A percentile compares a stretch with the other conserved stretches of the same genome.
Conservation (phyloP, 73 alveolate genomes). For the Diophrys sp. region DNA sequence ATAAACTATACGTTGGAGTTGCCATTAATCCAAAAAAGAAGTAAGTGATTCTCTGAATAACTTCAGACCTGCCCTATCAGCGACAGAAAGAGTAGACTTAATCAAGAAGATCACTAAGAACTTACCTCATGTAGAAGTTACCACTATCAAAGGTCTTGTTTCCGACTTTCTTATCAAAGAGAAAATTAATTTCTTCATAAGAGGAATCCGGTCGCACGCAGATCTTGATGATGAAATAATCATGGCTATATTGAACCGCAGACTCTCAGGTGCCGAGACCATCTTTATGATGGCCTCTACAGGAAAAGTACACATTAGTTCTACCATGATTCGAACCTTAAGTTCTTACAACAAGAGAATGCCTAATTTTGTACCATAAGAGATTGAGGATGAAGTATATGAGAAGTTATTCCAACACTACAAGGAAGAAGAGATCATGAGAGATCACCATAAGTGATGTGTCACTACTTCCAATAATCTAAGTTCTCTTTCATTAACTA, state of each 20-base stretch:
- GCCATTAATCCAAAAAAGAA: conserved; percentile 7
- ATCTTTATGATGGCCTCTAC: conserved; percentile 41
- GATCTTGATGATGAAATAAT: conserved; percentile 48
- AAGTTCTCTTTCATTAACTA: not conserved
- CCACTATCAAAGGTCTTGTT: conserved; percentile 28
- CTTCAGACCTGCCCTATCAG: conserved; percentile 40
- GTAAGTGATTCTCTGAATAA: too few species aligned
- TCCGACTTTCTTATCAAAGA: conserved; percentile 28
- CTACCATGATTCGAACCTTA: conserved; percentile 45
- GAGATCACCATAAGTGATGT: not conserved
- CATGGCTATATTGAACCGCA: conserved; percentile 38
- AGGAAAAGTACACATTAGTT: conserved; percentile 39
- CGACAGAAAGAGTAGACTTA: conserved; percentile 33
- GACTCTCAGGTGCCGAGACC: conserved; percentile 38
- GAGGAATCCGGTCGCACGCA: conserved; percentile 50
- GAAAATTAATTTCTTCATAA: conserved; percentile 35
- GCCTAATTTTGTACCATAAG: conserved; percentile 55
- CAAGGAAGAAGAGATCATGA: conserved; percentile 11
- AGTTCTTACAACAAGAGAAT: conserved; percentile 37
- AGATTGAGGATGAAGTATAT: conserved; percentile 56
- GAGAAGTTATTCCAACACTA: conserved; percentile 30
- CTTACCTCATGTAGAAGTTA: conserved; percentile 14
- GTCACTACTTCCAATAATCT: not conserved
- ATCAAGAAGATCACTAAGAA: conserved; percentile 34
- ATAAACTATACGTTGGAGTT: conserved; percentile 24